Evolutionary conservation across 2,329 filamentous ascomycete species (phyloP).

Genomic region (Chaetomium sp.): DNA sequence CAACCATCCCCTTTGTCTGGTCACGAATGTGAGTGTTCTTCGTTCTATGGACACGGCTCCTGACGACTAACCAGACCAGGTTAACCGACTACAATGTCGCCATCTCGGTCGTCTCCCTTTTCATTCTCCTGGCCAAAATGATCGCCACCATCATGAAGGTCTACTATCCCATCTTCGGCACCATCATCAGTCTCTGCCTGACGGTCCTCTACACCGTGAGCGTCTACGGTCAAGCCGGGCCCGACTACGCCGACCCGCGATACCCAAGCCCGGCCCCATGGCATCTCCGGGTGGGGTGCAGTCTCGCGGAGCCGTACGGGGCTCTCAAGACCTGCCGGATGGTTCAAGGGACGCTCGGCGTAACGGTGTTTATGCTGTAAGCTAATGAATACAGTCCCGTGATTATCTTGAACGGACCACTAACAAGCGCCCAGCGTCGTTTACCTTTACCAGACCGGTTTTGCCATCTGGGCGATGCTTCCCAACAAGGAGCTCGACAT

Average conservation of each 20-base stretch:
- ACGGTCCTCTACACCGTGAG: constrained; percentile 65
- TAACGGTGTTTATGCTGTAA: constrained; percentile 69
- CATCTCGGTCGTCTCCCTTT: constrained; percentile 74
- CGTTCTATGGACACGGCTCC: background rate
- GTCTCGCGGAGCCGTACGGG: constrained; percentile 56
- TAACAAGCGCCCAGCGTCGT: constrained; percentile 50
- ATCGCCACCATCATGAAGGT: constrained; percentile 70
- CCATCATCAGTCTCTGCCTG: constrained; percentile 59
- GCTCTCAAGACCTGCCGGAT: constrained; percentile 64
- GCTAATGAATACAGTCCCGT: constrained; percentile 35
- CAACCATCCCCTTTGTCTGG: constrained; percentile 70
- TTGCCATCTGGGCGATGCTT: constrained; percentile 61
- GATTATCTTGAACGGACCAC: background rate
- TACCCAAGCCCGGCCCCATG: constrained; percentile 67
- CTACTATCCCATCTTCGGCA: constrained; percentile 67
- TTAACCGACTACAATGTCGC: constrained; percentile 76
- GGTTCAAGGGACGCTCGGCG: constrained; percentile 68
- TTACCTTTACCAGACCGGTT: constrained; percentile 60
- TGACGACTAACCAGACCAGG: constrained; percentile 46
- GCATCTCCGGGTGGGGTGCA: constrained; percentile 74
- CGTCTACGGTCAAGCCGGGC: constrained; percentile 70
- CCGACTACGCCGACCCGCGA: constrained; percentile 68
- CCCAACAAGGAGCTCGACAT: constrained; percentile 58
- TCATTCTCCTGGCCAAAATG: constrained; percentile 72
- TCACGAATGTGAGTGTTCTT: constrained; percentile 61